Base-by-base conservation (phyloP, 2,329 filamentous ascomycete species). In the Cladosporium sphaerospermum region DNA sequence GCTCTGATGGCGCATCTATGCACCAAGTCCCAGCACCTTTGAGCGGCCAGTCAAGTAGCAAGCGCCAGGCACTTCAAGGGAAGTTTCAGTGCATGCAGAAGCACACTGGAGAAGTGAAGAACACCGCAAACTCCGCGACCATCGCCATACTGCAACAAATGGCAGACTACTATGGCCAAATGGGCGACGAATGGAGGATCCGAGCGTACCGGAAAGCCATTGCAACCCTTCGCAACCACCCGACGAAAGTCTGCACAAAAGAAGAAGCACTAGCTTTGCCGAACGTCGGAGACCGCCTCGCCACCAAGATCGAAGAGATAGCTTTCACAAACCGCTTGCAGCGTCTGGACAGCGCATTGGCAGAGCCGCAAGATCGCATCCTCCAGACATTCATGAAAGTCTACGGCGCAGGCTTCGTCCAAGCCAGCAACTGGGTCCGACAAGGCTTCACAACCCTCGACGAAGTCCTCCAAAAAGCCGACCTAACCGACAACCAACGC, bases 291-390 rank as follows among this genome's bases (percentile, higher is more conserved):
- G 62, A 75, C 9, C 79, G 88, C 1, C 73, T 96, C 1, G 90
- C 90, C 0, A 75, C 80, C 23, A 96, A 96, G 68, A 93, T 97
- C 57, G 88, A 93, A 62, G 92, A 96, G 65, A 95, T 96, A 41
- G 88, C 83, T 2, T 76, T 77, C 37, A 96, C 89, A 0, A 80
- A 89, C 62, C 76, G 77, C 23, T 78, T 96, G 1, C 79, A 79
- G 40, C 79, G 85, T 36, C 77, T 96, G 0, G 86, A 95, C 33
- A 82, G 84, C 61, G 81, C 86, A 0, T 78, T 80, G 52, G 70
- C 76, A 3, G 86, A 95, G 44, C 81, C 85, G 0, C 74, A 77
- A n/a, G 82, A 89, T 57, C 70, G 76, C 13, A 70, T 81, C 0
- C 71, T 95, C 1, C 80, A 84, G 54, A 67, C 81, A 0, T 96